Base-by-base conservation (phyloP, 768 basidiomycete species). In the Crucibulum laeve region DNA sequence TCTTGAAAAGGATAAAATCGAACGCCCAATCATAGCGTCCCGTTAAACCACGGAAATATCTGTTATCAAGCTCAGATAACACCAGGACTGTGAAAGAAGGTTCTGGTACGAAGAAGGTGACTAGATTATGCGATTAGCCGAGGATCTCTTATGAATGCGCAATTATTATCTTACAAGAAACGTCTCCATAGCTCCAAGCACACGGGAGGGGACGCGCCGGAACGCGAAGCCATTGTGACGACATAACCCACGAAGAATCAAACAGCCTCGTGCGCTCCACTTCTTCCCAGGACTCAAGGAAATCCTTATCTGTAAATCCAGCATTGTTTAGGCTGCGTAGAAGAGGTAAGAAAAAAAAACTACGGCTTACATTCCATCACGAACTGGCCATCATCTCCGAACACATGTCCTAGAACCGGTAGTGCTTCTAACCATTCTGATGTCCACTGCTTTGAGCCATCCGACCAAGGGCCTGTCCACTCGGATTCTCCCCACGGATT, bases 371-470 rank as follows among this genome's bases (percentile, higher is more conserved):
- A 70, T 60, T 79, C 77, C 77, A 79, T 78, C 14, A 80, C 62
- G 43, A 80, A 80, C 42, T 75, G 64, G 1, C 78, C 79, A 44
- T 76, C 71, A 25, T 71, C 56, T 1, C 77, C 77, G 45, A 80
- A 80, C 1, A 55, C 43, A 54, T 80, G 76, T 3, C 58, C 63
- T 0, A 81, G 59, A 22, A 56, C 56, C 0, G 65, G 59, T 4
- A 79, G 61, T 3, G 64, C 55, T 18, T 60, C 60, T 0, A 77
- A 47, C 77, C 77, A 79, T 45, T 78, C 76, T 6, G 47, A 43
- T 1, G 69, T 76, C 79, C 79, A 80, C 51, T 79, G 76, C 46
- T 77, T 77, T 4, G 74, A 71, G 0, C 79, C 77, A 50, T 79
- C 77, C 1, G 69, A 69, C 77, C 77, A 79, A 0, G 68, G 59